Percentiles rank a stretch among this genome's conserved stretches.
These are phyloP conservation scores for Porphyra umbilicalis DNA, from an alignment of 31 red algal genomes.

Conservation along the genomic window DNA sequence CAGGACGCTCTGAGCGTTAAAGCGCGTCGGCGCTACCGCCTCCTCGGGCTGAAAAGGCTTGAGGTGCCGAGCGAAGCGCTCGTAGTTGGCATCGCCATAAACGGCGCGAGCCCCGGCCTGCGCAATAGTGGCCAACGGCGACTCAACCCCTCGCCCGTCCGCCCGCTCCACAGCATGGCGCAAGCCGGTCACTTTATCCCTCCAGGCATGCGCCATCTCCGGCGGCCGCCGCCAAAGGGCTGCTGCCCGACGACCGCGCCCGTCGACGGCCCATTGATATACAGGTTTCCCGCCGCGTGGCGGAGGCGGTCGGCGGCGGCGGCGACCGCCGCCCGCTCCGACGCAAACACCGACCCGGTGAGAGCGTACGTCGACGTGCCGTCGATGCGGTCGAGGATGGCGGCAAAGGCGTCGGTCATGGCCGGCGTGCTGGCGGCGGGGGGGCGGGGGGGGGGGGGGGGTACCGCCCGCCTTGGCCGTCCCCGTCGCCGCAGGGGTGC, in stretches of 20 bases:
- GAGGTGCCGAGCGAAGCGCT: too few relatives aligned
- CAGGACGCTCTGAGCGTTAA: too few relatives aligned
- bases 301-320: constrained; percentile 13
- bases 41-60: too few relatives aligned
- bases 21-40: too few relatives aligned
- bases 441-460: neutral
- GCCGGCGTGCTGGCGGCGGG: neutral
- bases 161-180: too few relatives aligned
- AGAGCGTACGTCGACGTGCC: constrained; percentile 31
- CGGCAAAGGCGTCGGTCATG: neutral
- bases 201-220: too few relatives aligned
- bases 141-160: too few relatives aligned
- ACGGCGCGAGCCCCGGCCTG: too few relatives aligned
- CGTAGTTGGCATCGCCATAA: too few relatives aligned
- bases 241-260: constrained; percentile 69
- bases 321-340: constrained; percentile 27
- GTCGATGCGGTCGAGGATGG: constrained; percentile 26
- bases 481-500: neutral
- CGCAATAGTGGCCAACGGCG: too few relatives aligned
- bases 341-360: constrained; percentile 56
- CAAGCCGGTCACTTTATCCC: too few relatives aligned
- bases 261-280: constrained; percentile 74
- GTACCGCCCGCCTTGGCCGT: neutral
- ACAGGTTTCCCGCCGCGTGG: constrained; percentile 67
- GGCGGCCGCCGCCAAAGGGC: constrained; percentile 56